A percentile compares a stretch with the other conserved stretches of the same genome.
phyloP scores from a whole-genome alignment of 805 yeast species.

The Spathaspora arborariae region DNA sequence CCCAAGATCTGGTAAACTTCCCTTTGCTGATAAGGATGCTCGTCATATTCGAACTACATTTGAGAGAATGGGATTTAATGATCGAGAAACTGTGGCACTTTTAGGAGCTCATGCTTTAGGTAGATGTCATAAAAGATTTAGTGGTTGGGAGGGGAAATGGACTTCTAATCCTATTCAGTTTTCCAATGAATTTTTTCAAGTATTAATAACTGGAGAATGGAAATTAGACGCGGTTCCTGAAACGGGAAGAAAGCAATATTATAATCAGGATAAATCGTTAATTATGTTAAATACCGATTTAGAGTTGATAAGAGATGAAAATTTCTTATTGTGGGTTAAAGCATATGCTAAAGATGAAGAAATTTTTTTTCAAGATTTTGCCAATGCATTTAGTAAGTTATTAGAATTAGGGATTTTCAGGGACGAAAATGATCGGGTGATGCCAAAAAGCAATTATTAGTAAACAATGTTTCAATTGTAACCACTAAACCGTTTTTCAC shows the following conservation, averaged over 20 bases:
- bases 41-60: constrained; percentile 45
- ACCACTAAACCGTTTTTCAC: not conserved
- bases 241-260: constrained; percentile 53
- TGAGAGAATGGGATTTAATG: constrained; percentile 54
- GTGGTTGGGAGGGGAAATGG: constrained; percentile 91
- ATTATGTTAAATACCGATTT: constrained; percentile 89
- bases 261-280: constrained; percentile 58
- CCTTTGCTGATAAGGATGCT: constrained; percentile 45
- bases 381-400: constrained; percentile 63
- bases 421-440: constrained; percentile 10
- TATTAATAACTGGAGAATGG: constrained; percentile 41
- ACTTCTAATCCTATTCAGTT: constrained; percentile 74
- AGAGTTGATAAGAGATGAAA: constrained; percentile 60
- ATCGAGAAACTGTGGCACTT: constrained; percentile 68
- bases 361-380: constrained; percentile 60
- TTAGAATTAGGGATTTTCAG: constrained; percentile 68
- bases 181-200: constrained; percentile 63
- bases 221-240: constrained; percentile 43
- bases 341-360: constrained; percentile 65
- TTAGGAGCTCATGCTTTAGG: constrained; percentile 77
- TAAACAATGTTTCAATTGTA: no score
- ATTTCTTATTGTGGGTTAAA: constrained; percentile 58
- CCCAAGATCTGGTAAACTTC: constrained; percentile 49
- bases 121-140: constrained; percentile 64
- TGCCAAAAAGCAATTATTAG: constrained; percentile 6